Conservation (phyloP, 2,329 filamentous ascomycete species). For the Cordyceps cicadae region DNA sequence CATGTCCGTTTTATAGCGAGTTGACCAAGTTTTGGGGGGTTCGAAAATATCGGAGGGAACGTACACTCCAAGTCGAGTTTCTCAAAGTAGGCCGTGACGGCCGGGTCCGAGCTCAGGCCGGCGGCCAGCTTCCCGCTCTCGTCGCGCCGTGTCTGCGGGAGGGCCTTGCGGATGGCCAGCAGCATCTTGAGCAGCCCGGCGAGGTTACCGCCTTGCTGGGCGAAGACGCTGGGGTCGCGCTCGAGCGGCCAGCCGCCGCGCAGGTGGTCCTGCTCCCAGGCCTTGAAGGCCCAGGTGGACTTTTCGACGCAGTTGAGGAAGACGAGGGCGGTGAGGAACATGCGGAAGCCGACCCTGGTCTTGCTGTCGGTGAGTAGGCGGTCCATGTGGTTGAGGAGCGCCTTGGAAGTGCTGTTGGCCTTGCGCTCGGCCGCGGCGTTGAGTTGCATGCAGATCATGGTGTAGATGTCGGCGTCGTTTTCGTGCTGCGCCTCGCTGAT, state of each 20-base stretch:
- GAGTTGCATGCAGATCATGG: slow-evolving; percentile 55
- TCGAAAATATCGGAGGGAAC: slow-evolving; percentile 19
- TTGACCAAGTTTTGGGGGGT: not conserved
- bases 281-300: slow-evolving; percentile 60
- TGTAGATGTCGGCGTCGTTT: slow-evolving; percentile 48
- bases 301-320: slow-evolving; percentile 60
- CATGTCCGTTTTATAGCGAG: not conserved
- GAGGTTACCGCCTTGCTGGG: slow-evolving; percentile 50
- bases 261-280: slow-evolving; percentile 56
- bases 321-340: slow-evolving; percentile 54
- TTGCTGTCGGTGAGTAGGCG: slow-evolving; percentile 53
- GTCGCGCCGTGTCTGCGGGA: slow-evolving; percentile 43
- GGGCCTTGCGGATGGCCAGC: slow-evolving; percentile 49
- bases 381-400: slow-evolving; percentile 52
- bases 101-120: slow-evolving; percentile 38
- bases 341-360: slow-evolving; percentile 49
- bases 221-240: slow-evolving; percentile 45
- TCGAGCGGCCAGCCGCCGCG: slow-evolving; percentile 54
- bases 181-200: slow-evolving; percentile 54
- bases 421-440: slow-evolving; percentile 58
- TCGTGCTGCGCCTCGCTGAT: slow-evolving; percentile 42
- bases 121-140: slow-evolving; percentile 40
- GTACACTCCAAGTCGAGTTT: slow-evolving; percentile 49
- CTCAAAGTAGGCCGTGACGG: slow-evolving; percentile 45
- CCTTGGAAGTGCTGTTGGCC: slow-evolving; percentile 50